A percentile compares a stretch with the other conserved stretches of the same genome.
Conservation (phyloP, 495 filamentous ascomycete genomes). For the Trichoderma reesei region DNA sequence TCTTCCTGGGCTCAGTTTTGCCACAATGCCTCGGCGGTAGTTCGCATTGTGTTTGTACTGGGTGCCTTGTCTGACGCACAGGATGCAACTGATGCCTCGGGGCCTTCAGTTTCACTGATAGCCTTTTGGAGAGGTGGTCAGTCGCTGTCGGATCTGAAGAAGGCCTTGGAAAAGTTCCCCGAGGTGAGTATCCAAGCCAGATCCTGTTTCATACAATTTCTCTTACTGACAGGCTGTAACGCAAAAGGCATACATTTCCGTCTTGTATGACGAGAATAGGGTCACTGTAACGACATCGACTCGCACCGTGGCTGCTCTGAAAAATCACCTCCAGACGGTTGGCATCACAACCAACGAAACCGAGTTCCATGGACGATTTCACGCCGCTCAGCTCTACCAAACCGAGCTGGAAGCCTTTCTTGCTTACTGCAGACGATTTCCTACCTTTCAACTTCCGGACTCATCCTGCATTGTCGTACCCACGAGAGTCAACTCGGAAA, state of each 20-base stretch:
- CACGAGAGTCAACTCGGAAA: background rate
- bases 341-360: background rate
- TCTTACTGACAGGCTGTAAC: no score
- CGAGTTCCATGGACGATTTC: background rate
- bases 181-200: background rate
- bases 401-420: background rate
- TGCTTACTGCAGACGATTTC: background rate
- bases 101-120: no score
- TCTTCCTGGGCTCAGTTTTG: no score
- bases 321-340: background rate
- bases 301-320: background rate
- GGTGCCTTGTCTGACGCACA: no score
- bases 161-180: background rate
- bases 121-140: no score
- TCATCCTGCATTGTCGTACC: background rate
- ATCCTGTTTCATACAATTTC: background rate
- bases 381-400: background rate
- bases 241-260: constrained; percentile 8
- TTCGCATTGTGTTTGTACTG: no score
- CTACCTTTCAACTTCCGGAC: background rate
- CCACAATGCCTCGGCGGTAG: no score
- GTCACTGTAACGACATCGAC: background rate
- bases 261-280: constrained; percentile 1
- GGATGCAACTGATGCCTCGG: no score
- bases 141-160: no score